A percentile compares a stretch with the other conserved stretches of the same genome.
Conservation (phyloP, 2,329 filamentous ascomycete species). For the Eutypa lata region DNA sequence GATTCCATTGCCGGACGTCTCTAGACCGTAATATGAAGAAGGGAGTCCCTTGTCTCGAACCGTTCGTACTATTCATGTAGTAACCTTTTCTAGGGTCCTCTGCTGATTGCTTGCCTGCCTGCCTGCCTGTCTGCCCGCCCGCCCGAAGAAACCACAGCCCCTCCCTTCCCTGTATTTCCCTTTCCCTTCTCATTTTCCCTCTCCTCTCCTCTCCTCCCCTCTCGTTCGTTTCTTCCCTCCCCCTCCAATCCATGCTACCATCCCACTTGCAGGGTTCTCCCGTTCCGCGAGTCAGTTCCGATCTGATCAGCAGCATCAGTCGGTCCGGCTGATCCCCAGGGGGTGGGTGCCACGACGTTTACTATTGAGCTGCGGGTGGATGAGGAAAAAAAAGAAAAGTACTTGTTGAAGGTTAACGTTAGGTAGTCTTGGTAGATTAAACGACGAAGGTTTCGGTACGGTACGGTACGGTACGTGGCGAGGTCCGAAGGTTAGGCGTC, state of each 20-base stretch:
- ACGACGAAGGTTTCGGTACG: constrained; percentile 1
- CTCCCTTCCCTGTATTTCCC: neutral
- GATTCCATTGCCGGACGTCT: neutral
- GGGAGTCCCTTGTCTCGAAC: neutral
- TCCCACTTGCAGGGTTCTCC: neutral
- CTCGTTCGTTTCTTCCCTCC: neutral
- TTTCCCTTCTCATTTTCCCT: neutral
- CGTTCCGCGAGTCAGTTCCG: neutral
- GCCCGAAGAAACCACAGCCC: too few relatives aligned
- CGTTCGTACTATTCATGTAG: neutral
- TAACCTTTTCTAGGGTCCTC: too few relatives aligned
- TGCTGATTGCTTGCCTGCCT: too few relatives aligned
- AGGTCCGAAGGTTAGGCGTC: neutral
- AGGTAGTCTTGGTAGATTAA: too few relatives aligned
- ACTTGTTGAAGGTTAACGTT: too few relatives aligned
- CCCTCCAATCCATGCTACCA: neutral
- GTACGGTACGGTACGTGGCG: constrained; percentile 4
- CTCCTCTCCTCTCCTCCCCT: neutral
- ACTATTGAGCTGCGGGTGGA: neutral
- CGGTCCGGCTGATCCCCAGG: neutral
- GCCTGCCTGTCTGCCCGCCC: too few relatives aligned
- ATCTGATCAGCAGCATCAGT: neutral
- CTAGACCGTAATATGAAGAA: neutral
- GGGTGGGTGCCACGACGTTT: neutral
- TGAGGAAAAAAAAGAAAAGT: too few relatives aligned